Evolutionary conservation across 176 grass and related monocot species (phyloP), one percentile per base, ranked within the genome.

Genomic region (Musa itinerans): DNA sequence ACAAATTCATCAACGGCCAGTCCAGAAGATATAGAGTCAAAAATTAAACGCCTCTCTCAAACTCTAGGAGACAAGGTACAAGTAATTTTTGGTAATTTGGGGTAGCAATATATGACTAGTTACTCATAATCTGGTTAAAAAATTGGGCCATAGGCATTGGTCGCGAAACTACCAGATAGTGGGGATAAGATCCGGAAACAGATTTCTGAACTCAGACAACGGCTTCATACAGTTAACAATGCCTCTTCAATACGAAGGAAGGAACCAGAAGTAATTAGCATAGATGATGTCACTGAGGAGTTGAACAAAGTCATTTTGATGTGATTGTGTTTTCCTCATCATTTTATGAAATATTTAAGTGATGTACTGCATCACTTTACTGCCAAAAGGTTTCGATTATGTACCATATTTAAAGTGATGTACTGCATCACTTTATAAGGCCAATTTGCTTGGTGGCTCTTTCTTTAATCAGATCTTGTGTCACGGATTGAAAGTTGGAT

Each of bases 31-130:
- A 83, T 92, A 55, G 77, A 83, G 69, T 81, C 79, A 0, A 89
- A 82, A 74, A 96, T 96, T 61, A 78, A 87, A 63, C 78, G 89
- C 10, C 76, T 92, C 20, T 89, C 82, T 27, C 65, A 81, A 76
- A 89, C 81, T 63, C 78, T 96, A 0, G 78, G 80, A 8, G 86
- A 89, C 57, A 72, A 73, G 78, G 89, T 96, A 87, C 20, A 13
- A 7, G 25, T 70, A 9, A 51, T 43, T 71, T 52, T 70, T 19
- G 16, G 13, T 51, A 21, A 49, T 51, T 51, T 23, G 9, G 10
- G 17, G 34, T 27, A 27, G 26, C 26, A 27, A 27, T 27, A 27
- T 27, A 51, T 11, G 10, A 19, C 11, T 22, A 21, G 1, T 51
- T 4, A 2, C 10, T 51, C 9, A 1, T 43, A 71, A 11, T 9